phyloP scores from a whole-genome alignment of 176 grass and related monocot genomes.

The Carex scoparia region DNA sequence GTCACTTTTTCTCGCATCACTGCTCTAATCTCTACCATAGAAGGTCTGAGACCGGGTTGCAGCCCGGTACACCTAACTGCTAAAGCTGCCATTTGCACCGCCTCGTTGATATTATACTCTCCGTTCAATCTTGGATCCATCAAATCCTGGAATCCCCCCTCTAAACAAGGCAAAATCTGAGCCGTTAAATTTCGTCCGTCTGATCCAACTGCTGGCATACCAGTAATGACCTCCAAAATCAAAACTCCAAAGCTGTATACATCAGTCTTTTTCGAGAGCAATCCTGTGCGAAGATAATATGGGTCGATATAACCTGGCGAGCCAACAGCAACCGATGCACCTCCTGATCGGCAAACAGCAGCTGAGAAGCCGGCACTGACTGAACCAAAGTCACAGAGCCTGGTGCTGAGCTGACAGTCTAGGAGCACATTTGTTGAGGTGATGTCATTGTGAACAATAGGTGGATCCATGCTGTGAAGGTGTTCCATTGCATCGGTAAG shows the following conservation, averaged over 20 bases:
- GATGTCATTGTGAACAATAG: constrained; percentile 73
- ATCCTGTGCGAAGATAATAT: constrained; percentile 79
- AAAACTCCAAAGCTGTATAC: constrained; percentile 88
- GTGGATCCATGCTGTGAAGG: constrained; percentile 45
- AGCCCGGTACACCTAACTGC: constrained; percentile 36
- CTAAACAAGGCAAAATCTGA: constrained; percentile 31
- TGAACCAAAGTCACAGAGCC: constrained; percentile 85
- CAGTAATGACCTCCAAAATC: constrained; percentile 63
- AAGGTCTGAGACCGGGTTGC: constrained; percentile 62
- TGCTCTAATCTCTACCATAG: constrained; percentile 44
- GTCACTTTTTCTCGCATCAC: constrained; percentile 40
- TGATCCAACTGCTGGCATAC: constrained; percentile 34
- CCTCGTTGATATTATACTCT: constrained; percentile 37
- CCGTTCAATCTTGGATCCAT: constrained; percentile 43
- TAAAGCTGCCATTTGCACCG: constrained; percentile 31
- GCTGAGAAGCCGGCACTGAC: constrained; percentile 74
- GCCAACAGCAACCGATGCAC: constrained; percentile 34
- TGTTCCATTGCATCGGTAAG: constrained; percentile 62
- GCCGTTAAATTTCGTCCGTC: constrained; percentile 37
- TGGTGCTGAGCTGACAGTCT: constrained; percentile 6
- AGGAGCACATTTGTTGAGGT: constrained; percentile 87
- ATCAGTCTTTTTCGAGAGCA: constrained; percentile 69
- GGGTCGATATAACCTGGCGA: constrained; percentile 85
- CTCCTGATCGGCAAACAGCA: constrained; percentile 29
- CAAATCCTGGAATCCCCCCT: constrained; percentile 20